Conservation (phyloP, 768 basidiomycete genomes). For the Leucocoprinus sp. region DNA sequence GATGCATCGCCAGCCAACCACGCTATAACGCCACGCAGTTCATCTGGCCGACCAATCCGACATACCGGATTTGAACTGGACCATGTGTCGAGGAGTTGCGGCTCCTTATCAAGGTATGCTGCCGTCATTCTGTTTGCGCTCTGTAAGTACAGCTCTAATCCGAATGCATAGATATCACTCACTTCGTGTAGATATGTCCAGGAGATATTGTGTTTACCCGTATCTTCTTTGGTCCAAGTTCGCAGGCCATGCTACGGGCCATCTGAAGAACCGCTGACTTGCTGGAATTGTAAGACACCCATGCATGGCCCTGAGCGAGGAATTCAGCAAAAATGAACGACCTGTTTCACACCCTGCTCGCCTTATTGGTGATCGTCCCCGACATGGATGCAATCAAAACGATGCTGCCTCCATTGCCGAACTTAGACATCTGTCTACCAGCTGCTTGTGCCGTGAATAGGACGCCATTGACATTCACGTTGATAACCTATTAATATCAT, state of each 20-base stretch:
- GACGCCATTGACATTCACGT: conserved; percentile 60
- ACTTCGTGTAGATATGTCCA: conserved; percentile 69
- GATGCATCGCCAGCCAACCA: conserved; percentile 75
- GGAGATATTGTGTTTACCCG: conserved; percentile 73
- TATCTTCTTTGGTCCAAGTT: conserved; percentile 57
- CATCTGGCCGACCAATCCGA: conserved; percentile 63
- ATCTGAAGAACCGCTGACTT: conserved; percentile 77
- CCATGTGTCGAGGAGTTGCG: conserved; percentile 59
- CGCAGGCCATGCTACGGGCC: conserved; percentile 77
- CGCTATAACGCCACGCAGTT: conserved; percentile 59
- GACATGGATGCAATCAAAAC: conserved; percentile 63
- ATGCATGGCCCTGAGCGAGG: conserved; percentile 53
- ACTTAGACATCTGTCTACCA: conserved; percentile 52
- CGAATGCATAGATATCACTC: conserved; percentile 10
- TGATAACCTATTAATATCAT: conserved; percentile 41
- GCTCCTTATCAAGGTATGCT: conserved; percentile 57
- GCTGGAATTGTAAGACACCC: conserved; percentile 71
- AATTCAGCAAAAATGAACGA: background rate
- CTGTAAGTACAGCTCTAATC: background rate
- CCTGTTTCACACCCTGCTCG: conserved; percentile 18
- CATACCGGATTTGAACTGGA: conserved; percentile 61
- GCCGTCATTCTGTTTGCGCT: conserved; percentile 55
- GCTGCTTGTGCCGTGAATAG: conserved; percentile 59
- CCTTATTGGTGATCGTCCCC: conserved; percentile 65
- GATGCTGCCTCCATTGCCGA: conserved; percentile 49